Percentiles rank a stretch among this genome's conserved stretches.
Conservation (phyloP, 2,329 filamentous ascomycete species). For the Colletotrichum sidae region DNA sequence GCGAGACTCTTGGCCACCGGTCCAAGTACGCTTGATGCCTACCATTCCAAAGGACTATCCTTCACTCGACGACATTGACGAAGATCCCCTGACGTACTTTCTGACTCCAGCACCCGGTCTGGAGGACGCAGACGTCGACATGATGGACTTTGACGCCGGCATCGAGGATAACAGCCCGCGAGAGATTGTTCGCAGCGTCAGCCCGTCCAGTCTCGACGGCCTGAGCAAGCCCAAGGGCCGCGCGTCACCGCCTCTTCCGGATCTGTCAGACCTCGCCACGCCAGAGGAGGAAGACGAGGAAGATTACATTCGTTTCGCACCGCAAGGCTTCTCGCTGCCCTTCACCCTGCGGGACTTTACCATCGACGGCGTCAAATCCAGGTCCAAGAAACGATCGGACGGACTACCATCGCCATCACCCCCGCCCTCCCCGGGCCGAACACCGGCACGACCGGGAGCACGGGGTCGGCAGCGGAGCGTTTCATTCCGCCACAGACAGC, state of each 20-base stretch:
- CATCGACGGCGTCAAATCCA: constrained; percentile 49
- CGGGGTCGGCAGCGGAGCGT: constrained; percentile 44
- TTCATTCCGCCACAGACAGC: constrained; percentile 52
- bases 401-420: constrained; percentile 47
- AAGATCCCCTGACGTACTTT: constrained; percentile 68
- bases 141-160: constrained; percentile 67
- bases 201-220: constrained; percentile 66
- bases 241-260: constrained; percentile 48
- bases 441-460: constrained; percentile 42
- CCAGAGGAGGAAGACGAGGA: constrained; percentile 60
- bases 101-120: constrained; percentile 61
- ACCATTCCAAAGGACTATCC: constrained; percentile 56
- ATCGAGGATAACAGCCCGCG: constrained; percentile 63
- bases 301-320: constrained; percentile 62
- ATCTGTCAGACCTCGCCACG: constrained; percentile 56
- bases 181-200: constrained; percentile 64
- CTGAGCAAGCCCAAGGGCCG: constrained; percentile 56
- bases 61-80: constrained; percentile 61
- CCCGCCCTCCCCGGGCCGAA: constrained; percentile 45
- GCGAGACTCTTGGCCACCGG: constrained; percentile 64
- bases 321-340: constrained; percentile 53
- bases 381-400: constrained; percentile 46
- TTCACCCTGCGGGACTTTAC: constrained; percentile 57
- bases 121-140: constrained; percentile 54
- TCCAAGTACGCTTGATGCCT: constrained; percentile 60